Conservation (phyloP, 345 rosid genomes). For the Passiflora organensis region DNA sequence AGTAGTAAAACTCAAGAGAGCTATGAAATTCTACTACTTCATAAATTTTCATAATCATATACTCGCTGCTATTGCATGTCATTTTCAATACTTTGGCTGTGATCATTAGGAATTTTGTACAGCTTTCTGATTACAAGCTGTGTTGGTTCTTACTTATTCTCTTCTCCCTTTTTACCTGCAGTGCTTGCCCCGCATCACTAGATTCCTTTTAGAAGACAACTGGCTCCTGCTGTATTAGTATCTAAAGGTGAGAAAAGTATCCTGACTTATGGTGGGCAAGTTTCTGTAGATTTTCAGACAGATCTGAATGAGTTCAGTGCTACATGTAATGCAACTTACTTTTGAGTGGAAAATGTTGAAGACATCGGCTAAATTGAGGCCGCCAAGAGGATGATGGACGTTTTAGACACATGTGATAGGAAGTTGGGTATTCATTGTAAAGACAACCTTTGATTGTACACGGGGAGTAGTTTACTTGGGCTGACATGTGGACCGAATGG, state of each 20-base stretch:
- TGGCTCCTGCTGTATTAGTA: constrained; percentile 24
- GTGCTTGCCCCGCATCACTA: constrained; percentile 65
- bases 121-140: too few relatives aligned
- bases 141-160: constrained; percentile 14
- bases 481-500: background rate
- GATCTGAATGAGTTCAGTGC: constrained; percentile 4
- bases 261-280: constrained; percentile 15
- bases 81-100: background rate
- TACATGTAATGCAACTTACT: background rate
- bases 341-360: constrained; percentile 2
- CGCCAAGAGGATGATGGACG: constrained; percentile 7
- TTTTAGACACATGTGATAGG: background rate
- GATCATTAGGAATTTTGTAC: background rate
- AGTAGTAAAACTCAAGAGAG: too few relatives aligned
- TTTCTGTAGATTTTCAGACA: background rate
- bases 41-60: too few relatives aligned
- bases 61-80: too few relatives aligned
- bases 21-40: too few relatives aligned
- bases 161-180: constrained; percentile 25
- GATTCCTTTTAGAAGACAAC: constrained; percentile 29
- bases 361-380: too few relatives aligned
- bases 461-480: background rate
- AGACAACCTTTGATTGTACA: constrained; percentile 1
- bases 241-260: constrained; percentile 38
- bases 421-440: constrained; percentile 4